phyloP scores from a whole-genome alignment of 192 early-diverging fungal genomes.

The Gonapodya prolifera region DNA sequence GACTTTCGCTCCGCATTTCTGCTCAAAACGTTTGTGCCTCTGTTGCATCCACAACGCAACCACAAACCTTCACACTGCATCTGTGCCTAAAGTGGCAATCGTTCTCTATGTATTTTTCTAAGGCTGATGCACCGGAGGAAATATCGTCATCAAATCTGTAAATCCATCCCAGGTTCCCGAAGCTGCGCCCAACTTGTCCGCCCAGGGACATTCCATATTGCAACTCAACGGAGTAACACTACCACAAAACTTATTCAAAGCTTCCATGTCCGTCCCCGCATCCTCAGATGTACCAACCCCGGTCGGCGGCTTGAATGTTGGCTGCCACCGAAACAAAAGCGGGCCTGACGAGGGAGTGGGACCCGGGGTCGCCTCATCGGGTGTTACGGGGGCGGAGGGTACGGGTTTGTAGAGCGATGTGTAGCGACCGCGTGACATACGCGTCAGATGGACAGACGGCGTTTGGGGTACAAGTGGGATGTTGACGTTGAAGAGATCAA shows the following conservation, averaged over 20 bases:
- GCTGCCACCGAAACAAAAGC: neutral
- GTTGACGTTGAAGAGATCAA: constrained; percentile 5
- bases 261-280: neutral
- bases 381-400: neutral
- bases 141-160: too few relatives aligned
- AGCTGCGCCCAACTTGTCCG: neutral
- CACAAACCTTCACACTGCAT: too few relatives aligned
- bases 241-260: neutral
- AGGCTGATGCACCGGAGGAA: too few relatives aligned
- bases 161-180: too few relatives aligned
- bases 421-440: neutral
- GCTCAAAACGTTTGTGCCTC: too few relatives aligned
- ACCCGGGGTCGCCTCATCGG: neutral
- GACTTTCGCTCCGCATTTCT: too few relatives aligned
- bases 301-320: neutral
- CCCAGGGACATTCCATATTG: neutral
- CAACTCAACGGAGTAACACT: neutral
- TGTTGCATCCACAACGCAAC: too few relatives aligned
- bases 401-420: constrained; percentile 3
- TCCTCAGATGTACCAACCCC: neutral
- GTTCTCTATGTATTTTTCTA: too few relatives aligned
- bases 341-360: neutral
- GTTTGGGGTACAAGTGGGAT: neutral
- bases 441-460: neutral
- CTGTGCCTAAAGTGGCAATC: too few relatives aligned